Evolutionary conservation across 164 flowering plant genomes (phyloP), one percentile per base, ranked within the genome.

Genomic region (Aristolochia fimbriata): DNA sequence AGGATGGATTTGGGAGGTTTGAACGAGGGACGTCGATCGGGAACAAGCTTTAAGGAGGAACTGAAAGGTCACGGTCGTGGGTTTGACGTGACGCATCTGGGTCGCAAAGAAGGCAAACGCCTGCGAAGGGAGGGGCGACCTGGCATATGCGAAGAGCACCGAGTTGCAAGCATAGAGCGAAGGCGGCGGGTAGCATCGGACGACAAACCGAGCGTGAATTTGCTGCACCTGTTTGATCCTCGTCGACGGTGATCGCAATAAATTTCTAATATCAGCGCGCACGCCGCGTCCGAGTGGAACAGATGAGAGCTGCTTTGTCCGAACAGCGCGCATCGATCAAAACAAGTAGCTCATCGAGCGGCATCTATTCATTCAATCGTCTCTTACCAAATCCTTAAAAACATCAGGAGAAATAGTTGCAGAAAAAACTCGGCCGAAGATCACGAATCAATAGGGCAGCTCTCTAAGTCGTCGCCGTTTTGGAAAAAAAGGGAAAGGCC

Each of bases 41-140:
- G 71, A 64, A 27, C 52, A 61, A 1, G 65, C 75, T 47, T 68
- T 68, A 20, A 68, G 51, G 59, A 67, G 71, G 71, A 72, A 72
- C 43, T 72, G 69, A 33, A 68, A 48, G 55, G 71, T 68, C 51
- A 57, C 52, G 15, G 61, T 51, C 60, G 68, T 57, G n/a, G 60
- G 63, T 17, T 24, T n/a, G 25, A 51, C 22, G 4, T 51, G 49
- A 33, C 49, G 60, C 71, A 68, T 68, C 49, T 65, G 66, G 58
- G 65, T 58, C 13, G 53, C 66, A 23, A 60, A 68, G 61, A 68
- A 68, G 45, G 59, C 53, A 37, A 61, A 64, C 0, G 75, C 75
- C 59, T 61, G 48, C 6, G 16, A 17, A n/a, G 71, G 75, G 19
- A 12, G 8, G 11, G 63, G 47, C 47, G 71, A 68, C 14, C 62